Percentiles rank a stretch among this genome's conserved stretches.
phyloP scores from a whole-genome alignment of 345 rosid species.

The Euphorbia peplus region DNA sequence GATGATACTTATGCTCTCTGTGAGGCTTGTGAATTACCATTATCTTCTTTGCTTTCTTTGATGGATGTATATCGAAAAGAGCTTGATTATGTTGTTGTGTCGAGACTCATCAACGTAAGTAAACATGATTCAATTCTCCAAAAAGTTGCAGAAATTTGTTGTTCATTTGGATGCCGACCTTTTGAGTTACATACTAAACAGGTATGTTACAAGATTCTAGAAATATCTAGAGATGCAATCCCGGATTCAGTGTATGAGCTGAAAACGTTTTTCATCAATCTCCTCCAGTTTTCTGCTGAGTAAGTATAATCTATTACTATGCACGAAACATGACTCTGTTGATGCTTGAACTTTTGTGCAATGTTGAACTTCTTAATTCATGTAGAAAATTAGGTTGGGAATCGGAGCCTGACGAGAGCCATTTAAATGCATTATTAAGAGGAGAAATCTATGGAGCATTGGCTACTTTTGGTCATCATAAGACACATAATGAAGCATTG shows the following conservation, averaged over 20 bases:
- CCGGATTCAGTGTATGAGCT: constrained; percentile 28
- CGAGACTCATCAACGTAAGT: constrained; percentile 34
- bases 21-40: constrained; percentile 25
- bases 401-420: constrained; percentile 31
- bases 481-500: constrained; percentile 30
- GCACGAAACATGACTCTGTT: not conserved
- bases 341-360: not conserved
- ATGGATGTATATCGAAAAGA: constrained; percentile 30
- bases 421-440: constrained; percentile 31
- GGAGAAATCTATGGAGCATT: constrained; percentile 34
- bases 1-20: constrained; percentile 40
- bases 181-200: constrained; percentile 1
- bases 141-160: not conserved
- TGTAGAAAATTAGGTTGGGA: constrained; percentile 40
- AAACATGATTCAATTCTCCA: not conserved
- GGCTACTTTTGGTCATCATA: constrained; percentile 29
- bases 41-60: constrained; percentile 36
- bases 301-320: constrained; percentile 13
- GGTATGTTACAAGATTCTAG: constrained; percentile 29
- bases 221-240: constrained; percentile 28
- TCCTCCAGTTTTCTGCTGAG: constrained; percentile 34
- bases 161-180: not conserved
- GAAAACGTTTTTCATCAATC: constrained; percentile 24
- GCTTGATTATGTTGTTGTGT: constrained; percentile 23
- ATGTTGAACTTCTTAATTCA: not conserved